Evolutionary conservation across 2,329 filamentous ascomycete species (phyloP), one percentile per base, ranked within the genome.

Genomic region (Ophiostoma piceae): DNA sequence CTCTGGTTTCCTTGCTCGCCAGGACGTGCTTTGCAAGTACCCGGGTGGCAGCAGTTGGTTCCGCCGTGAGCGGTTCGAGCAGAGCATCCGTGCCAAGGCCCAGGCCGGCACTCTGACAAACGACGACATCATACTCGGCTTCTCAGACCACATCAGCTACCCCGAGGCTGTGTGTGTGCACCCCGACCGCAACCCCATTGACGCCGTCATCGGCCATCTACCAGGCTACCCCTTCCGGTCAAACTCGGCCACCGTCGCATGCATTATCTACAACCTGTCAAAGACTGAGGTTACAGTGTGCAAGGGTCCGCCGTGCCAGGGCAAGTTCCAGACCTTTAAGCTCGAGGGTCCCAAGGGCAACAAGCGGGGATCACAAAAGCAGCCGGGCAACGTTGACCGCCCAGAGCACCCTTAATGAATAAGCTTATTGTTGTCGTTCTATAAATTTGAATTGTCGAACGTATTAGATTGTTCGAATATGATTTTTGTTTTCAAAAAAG

Each of bases 231-330:
- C 72, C 3, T 73, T 71, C 68, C 54, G 62, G 22, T 29, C 65
- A 29, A 68, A 64, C 67, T 67, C 62, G 47, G 70, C 69, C 32
- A 76, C 75, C 2, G 74, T 76, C 3, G 75, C 74, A 2, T 75
- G 70, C 65, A 74, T 76, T 19, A 68, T 75, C 5, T 76, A 76
- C 69, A 72, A 76, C 69, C 67, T 75, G 43, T 65, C 71, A 0
- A 32, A 72, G 47, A 43, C 39, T 26, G 68, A 69, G 6, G 64
- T 75, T 2, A 73, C 72, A 12, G 74, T 75, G 1, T 75, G 74
- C 54, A 75, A 74, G 62, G 74, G 74, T 1, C 73, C 74, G n/a
- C 74, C 74, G 6, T 75, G 74, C 68, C 71, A 75, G 66, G 74
- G 72, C 3, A 29, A 66, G 37, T 71, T 73, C 66, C 51, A 73